phyloP scores from a whole-genome alignment of 495 filamentous ascomycete genomes.

The Neurospora intermedia region DNA sequence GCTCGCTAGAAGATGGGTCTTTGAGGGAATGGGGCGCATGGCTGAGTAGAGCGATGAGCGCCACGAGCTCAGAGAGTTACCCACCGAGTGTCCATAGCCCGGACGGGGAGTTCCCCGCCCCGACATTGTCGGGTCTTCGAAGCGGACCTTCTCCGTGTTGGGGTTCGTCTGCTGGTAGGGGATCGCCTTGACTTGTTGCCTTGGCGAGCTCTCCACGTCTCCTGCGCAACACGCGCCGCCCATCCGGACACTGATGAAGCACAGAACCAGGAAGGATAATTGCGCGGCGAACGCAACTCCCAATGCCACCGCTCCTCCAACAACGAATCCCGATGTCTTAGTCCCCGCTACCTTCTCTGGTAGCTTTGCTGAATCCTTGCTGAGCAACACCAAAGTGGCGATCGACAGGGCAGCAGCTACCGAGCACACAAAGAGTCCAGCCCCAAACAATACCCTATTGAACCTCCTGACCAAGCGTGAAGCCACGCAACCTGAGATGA shows the following conservation, averaged over 20 bases:
- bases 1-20: slow-evolving; percentile 30
- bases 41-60: slow-evolving; percentile 42
- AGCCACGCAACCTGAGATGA: slow-evolving; percentile 13
- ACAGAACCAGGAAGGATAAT: slow-evolving; percentile 28
- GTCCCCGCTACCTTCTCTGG: slow-evolving; percentile 23
- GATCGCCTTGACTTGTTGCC: slow-evolving; percentile 32
- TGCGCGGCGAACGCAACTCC: slow-evolving; percentile 31
- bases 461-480: slow-evolving; percentile 11
- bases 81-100: slow-evolving; percentile 27
- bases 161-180: slow-evolving; percentile 34
- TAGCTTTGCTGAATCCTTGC: slow-evolving; percentile 15
- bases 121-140: slow-evolving; percentile 6
- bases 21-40: slow-evolving; percentile 40
- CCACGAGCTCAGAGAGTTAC: slow-evolving; percentile 43
- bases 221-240: slow-evolving; percentile 19
- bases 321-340: slow-evolving; percentile 18
- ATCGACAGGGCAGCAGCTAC: slow-evolving; percentile 31
- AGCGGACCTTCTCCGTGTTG: slow-evolving; percentile 14
- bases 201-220: slow-evolving; percentile 16
- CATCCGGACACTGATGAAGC: slow-evolving; percentile 22
- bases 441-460: slow-evolving; percentile 26
- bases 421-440: slow-evolving; percentile 23
- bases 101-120: slow-evolving; percentile 26
- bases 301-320: slow-evolving; percentile 30
- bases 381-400: slow-evolving; percentile 26